Evolutionary conservation across 164 flowering plant genomes (phyloP).

Genomic region (Liriodendron chinense): DNA sequence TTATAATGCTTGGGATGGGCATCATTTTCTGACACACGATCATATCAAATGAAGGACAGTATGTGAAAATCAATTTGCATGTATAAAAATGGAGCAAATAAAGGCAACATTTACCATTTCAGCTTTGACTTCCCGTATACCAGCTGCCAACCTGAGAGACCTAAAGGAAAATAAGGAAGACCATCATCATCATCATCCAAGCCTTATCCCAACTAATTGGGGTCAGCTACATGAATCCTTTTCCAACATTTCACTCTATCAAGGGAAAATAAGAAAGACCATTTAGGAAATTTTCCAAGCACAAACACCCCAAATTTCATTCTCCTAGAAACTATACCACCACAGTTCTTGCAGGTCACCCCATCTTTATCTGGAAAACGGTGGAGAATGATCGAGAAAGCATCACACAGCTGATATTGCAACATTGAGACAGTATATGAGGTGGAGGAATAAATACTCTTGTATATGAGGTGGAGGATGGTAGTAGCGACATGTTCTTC

Average conservation of each 20-base stretch:
- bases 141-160: neutral
- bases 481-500: conserved; percentile 7
- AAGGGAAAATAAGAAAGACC: neutral
- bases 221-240: no score
- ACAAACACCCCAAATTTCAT: neutral
- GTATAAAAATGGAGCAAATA: neutral
- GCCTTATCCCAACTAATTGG: no score
- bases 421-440: neutral
- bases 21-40: neutral
- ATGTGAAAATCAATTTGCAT: neutral
- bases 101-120: neutral
- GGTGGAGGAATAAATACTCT: neutral
- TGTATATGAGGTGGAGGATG: conserved; percentile 5
- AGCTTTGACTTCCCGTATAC: neutral
- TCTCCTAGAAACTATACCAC: neutral
- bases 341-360: no score
- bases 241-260: no score
- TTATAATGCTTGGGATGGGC: neutral
- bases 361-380: neutral
- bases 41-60: neutral
- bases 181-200: no score
- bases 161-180: neutral
- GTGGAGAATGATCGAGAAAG: neutral
- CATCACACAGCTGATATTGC: neutral
- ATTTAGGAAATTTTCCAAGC: neutral